Conservation (phyloP, 2,329 filamentous ascomycete species). For the Raffaelea deltoideospora region DNA sequence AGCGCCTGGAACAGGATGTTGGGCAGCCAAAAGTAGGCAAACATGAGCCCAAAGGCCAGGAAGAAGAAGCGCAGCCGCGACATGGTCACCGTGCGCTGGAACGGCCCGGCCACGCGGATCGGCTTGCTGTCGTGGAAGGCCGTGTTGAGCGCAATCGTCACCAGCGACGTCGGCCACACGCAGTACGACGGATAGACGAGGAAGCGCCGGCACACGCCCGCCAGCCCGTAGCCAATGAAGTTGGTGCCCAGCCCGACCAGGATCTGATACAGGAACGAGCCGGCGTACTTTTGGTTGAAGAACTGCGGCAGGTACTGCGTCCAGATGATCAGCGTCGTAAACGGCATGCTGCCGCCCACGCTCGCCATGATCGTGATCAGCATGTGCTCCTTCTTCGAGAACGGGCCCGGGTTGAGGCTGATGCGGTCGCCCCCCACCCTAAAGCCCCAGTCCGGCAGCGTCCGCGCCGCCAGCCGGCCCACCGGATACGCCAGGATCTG, state of each 20-base stretch:
- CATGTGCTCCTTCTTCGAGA: slow-evolving; percentile 46
- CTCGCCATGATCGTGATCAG: slow-evolving; percentile 47
- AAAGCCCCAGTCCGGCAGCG: slow-evolving; percentile 35
- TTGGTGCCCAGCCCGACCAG: slow-evolving; percentile 33
- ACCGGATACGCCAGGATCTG: slow-evolving; percentile 41
- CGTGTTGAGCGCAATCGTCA: slow-evolving; percentile 29
- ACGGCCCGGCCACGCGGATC: slow-evolving; percentile 18
- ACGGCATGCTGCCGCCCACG: slow-evolving; percentile 27
- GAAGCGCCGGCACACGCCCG: slow-evolving; percentile 32
- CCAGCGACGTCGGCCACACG: slow-evolving; percentile 34
- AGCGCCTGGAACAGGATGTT: slow-evolving; percentile 31
- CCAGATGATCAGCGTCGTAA: slow-evolving; percentile 29
- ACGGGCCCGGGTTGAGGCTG: slow-evolving; percentile 38
- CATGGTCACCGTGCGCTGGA: background rate
- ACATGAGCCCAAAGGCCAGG: slow-evolving; percentile 27
- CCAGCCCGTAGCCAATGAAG: slow-evolving; percentile 40
- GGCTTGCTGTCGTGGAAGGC: slow-evolving; percentile 30
- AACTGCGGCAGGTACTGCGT: slow-evolving; percentile 24
- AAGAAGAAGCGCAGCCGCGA: slow-evolving; percentile 23
- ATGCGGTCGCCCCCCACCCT: slow-evolving; percentile 30
- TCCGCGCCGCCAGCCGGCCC: slow-evolving; percentile 32
- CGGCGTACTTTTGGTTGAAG: slow-evolving; percentile 20
- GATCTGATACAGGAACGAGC: slow-evolving; percentile 33
- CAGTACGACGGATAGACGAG: slow-evolving; percentile 35
- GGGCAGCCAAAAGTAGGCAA: slow-evolving; percentile 36